Conservation (phyloP, 1,284 basidiomycete species). For the Trametes versicolor region DNA sequence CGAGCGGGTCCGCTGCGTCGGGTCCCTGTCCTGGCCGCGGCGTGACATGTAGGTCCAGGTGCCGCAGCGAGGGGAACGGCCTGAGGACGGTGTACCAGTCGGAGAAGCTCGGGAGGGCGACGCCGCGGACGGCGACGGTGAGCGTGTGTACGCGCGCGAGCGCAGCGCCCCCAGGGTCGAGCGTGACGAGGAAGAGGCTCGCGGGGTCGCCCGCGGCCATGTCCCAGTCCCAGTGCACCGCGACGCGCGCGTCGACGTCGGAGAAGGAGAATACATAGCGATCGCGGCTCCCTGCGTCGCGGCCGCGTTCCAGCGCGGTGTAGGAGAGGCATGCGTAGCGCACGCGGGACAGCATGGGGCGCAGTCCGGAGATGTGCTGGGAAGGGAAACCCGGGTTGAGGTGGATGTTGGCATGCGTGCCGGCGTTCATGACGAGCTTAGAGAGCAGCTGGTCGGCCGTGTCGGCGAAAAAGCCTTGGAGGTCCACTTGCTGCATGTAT, state of each 20-base stretch:
- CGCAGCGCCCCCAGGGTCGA: slow-evolving; percentile 12
- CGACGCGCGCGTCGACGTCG: slow-evolving; percentile 21
- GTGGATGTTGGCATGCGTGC: slow-evolving; percentile 13
- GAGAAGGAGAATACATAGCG: slow-evolving; percentile 22
- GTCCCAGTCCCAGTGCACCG: slow-evolving; percentile 27
- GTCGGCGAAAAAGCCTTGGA: slow-evolving; percentile 20
- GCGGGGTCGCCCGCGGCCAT: slow-evolving; percentile 5
- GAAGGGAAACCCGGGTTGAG: slow-evolving; percentile 12
- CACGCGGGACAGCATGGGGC: slow-evolving; percentile 3
- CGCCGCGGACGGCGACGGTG: slow-evolving; percentile 17
- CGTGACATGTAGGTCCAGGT: slow-evolving; percentile 15
- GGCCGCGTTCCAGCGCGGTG: neutral
- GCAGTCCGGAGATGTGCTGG: slow-evolving; percentile 6
- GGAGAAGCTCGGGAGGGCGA: slow-evolving; percentile 10
- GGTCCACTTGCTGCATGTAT: slow-evolving; percentile 9
- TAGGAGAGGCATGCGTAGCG: slow-evolving; percentile 22
- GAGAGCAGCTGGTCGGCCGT: slow-evolving; percentile 11
- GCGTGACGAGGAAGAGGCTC: slow-evolving; percentile 22
- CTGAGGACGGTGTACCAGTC: slow-evolving; percentile 20
- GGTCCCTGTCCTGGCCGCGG: too few species aligned
- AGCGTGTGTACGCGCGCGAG: slow-evolving; percentile 16
- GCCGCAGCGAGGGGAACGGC: slow-evolving; percentile 20
- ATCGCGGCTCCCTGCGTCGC: neutral
- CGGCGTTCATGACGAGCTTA: slow-evolving; percentile 12
- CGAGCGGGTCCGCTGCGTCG: neutral